Evolutionary conservation across 1,139 yeast species (phyloP), one percentile per base, ranked within the genome.

Genomic region (Blastobotrys indianensis): DNA sequence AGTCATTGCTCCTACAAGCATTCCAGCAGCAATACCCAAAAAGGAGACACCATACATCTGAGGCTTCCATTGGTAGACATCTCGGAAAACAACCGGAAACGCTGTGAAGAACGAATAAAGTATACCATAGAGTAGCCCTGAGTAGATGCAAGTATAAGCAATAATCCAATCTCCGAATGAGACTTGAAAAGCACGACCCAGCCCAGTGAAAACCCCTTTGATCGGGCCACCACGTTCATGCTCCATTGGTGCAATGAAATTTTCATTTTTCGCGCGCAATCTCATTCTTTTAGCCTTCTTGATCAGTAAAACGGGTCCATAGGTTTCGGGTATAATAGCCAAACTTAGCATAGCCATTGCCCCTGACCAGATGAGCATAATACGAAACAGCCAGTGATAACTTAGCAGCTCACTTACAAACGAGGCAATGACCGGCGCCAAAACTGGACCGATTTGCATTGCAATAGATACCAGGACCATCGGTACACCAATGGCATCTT

Each of bases 371-470:
- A 83, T 81, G 68, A 79, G 65, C 52, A 80, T 70, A n/a, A 78
- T 77, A 69, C 82, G 73, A 40, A 74, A 75, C 67, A 62, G 75
- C 85, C 71, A 73, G 70, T 67, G 76, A 20, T 39, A 42, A 45
- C 70, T 68, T 50, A 75, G 67, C 46, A 66, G 64, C 2, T 72
- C 72, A 49, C 75, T 70, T 44, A 81, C 72, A 49, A 79, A 79
- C 0, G 84, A 85, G 42, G 80, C 73, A 6, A 78, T 74, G 11
- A 80, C 58, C 9, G 84, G 85, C 1, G 86, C 86, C 15, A 81
- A 55, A 2, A 79, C 76, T 0, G 86, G 86, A 2, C 86, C 87
- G 7, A 79, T 66, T 56, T 80, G 79, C 2, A 84, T 83, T 25
- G 82, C 72, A 47, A 79, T 69, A 16, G 82, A 72, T 56, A 75